Evolutionary conservation across 768 basidiomycete genomes (phyloP).

Genomic region (Tricholomella constricta): DNA sequence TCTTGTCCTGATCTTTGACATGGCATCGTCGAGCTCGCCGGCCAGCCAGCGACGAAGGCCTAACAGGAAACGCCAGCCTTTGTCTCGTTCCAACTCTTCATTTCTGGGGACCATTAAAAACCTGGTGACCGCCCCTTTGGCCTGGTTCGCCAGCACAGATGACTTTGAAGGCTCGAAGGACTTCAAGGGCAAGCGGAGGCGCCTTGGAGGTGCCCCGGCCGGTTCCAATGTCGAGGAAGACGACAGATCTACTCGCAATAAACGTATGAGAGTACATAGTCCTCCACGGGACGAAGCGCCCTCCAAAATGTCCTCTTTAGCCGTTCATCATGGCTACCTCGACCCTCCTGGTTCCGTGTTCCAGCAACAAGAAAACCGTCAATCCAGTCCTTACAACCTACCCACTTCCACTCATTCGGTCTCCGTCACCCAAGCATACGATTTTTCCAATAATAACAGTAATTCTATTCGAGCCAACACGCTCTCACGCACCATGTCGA

Average conservation of each 20-base stretch:
- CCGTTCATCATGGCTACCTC: constrained; percentile 40
- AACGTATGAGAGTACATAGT: constrained; percentile 57
- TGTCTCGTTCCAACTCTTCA: constrained; percentile 57
- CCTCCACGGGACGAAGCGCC: constrained; percentile 41
- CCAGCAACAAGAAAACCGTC: constrained; percentile 23
- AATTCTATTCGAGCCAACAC: constrained; percentile 36
- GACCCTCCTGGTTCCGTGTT: constrained; percentile 57
- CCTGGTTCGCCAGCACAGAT: constrained; percentile 55
- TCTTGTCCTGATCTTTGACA: constrained; percentile 34
- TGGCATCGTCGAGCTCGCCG: constrained; percentile 37
- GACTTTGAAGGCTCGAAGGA: constrained; percentile 50
- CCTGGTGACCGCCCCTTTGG: constrained; percentile 65
- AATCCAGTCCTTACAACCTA: constrained; percentile 23
- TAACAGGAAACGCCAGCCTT: constrained; percentile 31
- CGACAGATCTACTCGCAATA: constrained; percentile 38
- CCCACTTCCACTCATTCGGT: constrained; percentile 25
- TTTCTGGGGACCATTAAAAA: constrained; percentile 65
- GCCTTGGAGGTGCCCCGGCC: constrained; percentile 34
- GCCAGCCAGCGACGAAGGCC: constrained; percentile 28
- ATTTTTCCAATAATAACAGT: constrained; percentile 30
- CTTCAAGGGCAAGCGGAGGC: constrained; percentile 57
- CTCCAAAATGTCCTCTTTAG: constrained; percentile 20
- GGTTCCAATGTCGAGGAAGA: constrained; percentile 34
- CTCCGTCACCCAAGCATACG: constrained; percentile 30
- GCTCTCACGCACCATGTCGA: constrained; percentile 66